phyloP scores from a whole-genome alignment of 2,329 filamentous ascomycete genomes.

The Bertia moriformis region DNA sequence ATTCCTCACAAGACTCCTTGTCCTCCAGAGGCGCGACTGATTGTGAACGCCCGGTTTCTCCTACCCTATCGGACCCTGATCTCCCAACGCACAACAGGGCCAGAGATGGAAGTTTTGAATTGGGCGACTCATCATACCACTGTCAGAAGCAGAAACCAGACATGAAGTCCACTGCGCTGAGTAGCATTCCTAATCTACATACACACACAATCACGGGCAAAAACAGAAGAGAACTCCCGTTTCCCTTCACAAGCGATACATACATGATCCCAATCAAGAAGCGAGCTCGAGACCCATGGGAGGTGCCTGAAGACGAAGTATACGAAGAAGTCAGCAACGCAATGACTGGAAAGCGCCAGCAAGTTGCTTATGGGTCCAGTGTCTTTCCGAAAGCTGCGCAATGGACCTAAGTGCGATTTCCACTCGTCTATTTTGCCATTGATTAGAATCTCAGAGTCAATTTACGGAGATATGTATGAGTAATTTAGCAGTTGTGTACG shows the following conservation, averaged over 20 bases:
- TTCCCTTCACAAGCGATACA: not conserved
- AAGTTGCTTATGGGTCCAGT: not conserved
- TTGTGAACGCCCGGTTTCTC: not conserved
- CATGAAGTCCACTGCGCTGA: not conserved
- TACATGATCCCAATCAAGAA: not conserved
- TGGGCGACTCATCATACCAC: not conserved
- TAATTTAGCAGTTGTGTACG: no score
- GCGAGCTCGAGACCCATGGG: not conserved
- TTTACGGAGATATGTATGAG: no score
- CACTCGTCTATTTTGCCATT: no score
- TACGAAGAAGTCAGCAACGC: not conserved
- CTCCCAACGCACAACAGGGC: not conserved
- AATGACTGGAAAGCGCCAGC: not conserved
- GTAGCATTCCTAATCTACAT: not conserved
- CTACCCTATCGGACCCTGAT: not conserved
- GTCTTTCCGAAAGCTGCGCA: no score
- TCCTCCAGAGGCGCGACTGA: not conserved
- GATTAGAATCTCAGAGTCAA: no score
- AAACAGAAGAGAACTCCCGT: not conserved
- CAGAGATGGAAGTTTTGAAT: not conserved
- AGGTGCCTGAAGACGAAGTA: not conserved
- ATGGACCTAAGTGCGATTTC: no score
- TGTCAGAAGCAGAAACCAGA: not conserved
- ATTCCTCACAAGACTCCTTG: not conserved
- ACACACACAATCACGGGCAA: not conserved